Evolutionary conservation across 768 basidiomycete species (phyloP), one percentile per base, ranked within the genome.

Genomic region (Boletus vinaceobasis): DNA sequence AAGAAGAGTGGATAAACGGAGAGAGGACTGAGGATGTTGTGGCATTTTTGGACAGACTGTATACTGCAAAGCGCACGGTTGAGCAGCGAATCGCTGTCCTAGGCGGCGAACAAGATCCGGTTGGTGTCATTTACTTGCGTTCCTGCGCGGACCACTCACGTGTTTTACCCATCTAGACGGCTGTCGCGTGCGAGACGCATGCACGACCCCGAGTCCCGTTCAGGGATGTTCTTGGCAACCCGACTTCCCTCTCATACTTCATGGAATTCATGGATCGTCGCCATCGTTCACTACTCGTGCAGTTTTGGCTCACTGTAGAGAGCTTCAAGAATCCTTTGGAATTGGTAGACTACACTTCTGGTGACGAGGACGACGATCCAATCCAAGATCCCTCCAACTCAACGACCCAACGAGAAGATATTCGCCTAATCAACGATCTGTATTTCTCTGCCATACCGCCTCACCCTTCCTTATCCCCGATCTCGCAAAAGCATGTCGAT

Each of bases 221-320:
- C 5, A 82, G 90, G 37, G 88, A 93, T 49, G 80, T 98, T 48
- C 82, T 99, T 4, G 76, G 86, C 23, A 94, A 93, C 61, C 95
- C 96, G 0, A 88, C 85, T 36, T 93, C 93, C 0, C 79, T 98
- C 3, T 93, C 91, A 2, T 96, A 97, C 68, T 91, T 96, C 74
- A 94, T 98, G 87, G 97, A 99, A 74, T 97, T 92, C 63, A 95
- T 98, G 92, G 97, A 98, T 61, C 83, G 97, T 14, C 83, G 89
- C 8, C 80, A 85, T 56, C 84, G 88, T 31, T 90, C 94, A 13
- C 65, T 91, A 13, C 83, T 93, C 10, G 92, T 97, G 4, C 96
- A 98, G 59, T 99, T 98, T 72, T 98, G 96, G 96, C 77, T 98
- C 1, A 93, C 93, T 0, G 91, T 98, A 3, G 94, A 99, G 73